Evolutionary conservation across 768 basidiomycete genomes (phyloP).

Genomic region (Fibroporia radiculosa): DNA sequence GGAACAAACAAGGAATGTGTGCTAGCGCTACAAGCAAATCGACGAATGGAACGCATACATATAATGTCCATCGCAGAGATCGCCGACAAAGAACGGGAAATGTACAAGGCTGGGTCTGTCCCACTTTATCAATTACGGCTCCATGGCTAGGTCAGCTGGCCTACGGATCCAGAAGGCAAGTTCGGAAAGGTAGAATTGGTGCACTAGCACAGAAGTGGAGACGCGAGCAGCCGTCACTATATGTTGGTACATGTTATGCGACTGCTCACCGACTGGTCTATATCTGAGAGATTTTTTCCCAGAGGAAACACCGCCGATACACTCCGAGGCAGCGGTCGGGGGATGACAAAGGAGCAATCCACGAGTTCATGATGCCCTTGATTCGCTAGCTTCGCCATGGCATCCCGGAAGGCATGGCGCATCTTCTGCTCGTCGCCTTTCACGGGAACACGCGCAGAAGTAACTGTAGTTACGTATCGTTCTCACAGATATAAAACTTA

Average conservation of each 20-base stretch:
- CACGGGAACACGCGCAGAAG: background rate
- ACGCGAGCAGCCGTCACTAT: background rate
- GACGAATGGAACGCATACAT: too few species aligned
- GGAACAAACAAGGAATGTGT: too few species aligned
- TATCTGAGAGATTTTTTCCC: background rate
- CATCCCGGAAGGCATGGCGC: background rate
- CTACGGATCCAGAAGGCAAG: too few species aligned
- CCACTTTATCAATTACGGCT: too few species aligned
- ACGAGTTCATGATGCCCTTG: conserved; percentile 3
- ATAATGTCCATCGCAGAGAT: too few species aligned
- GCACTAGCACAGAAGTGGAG: background rate
- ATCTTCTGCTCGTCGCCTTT: conserved; percentile 4
- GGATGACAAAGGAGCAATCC: conserved; percentile 9
- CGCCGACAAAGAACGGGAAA: too few species aligned
- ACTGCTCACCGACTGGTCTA: conserved; percentile 1
- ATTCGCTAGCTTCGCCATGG: conserved; percentile 8
- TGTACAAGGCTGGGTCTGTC: too few species aligned
- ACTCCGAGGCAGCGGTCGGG: background rate
- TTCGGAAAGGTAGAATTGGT: too few species aligned
- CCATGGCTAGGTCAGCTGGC: too few species aligned
- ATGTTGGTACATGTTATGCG: too few species aligned
- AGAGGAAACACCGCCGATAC: background rate
- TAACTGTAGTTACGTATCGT: background rate
- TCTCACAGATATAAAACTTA: background rate
- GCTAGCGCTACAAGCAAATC: too few species aligned